These are phyloP conservation scores for Pseudogymnoascus sp. DNA, from an alignment of 2,329 filamentous ascomycete species.

Conservation along the genomic window DNA sequence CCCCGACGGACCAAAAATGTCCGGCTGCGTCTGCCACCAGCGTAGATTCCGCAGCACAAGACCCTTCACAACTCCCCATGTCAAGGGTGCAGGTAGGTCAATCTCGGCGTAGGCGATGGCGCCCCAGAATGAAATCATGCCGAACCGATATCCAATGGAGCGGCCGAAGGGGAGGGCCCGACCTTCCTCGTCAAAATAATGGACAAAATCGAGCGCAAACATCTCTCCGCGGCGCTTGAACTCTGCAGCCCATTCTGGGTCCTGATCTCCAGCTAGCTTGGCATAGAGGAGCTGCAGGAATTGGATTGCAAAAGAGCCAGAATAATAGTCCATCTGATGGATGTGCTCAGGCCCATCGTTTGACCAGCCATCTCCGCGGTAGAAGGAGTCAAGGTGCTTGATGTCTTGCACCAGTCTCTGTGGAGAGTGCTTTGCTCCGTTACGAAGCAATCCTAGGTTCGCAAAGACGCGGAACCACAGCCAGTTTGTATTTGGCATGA, in stretches of 20 bases:
- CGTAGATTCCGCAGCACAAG: conserved; percentile 66
- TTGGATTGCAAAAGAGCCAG: conserved; percentile 74
- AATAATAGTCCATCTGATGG: conserved; percentile 82
- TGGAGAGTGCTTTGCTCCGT: conserved; percentile 64
- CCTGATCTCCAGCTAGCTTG: conserved; percentile 58
- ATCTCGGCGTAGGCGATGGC: conserved; percentile 69
- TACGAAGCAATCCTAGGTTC: conserved; percentile 69
- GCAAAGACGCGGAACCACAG: conserved; percentile 82
- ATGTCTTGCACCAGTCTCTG: conserved; percentile 67
- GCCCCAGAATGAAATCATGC: conserved; percentile 79
- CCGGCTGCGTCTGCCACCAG: conserved; percentile 70
- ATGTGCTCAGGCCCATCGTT: conserved; percentile 74
- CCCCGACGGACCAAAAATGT: conserved; percentile 69
- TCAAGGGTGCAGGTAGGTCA: conserved; percentile 62
- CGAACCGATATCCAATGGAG: conserved; percentile 74
- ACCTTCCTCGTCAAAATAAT: conserved; percentile 67
- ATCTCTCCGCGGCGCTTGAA: conserved; percentile 61
- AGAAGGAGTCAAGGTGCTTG: conserved; percentile 71
- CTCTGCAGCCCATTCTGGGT: conserved; percentile 58
- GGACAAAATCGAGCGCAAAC: conserved; percentile 63
- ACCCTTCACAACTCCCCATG: conserved; percentile 74
- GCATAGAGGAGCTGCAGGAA: conserved; percentile 72
- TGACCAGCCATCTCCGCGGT: conserved; percentile 75
- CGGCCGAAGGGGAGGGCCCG: conserved; percentile 70
- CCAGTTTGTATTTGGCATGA: conserved; percentile 64